Evolutionary conservation across 2,329 filamentous ascomycete genomes (phyloP).

Genomic region (Fusarium papillatum): DNA sequence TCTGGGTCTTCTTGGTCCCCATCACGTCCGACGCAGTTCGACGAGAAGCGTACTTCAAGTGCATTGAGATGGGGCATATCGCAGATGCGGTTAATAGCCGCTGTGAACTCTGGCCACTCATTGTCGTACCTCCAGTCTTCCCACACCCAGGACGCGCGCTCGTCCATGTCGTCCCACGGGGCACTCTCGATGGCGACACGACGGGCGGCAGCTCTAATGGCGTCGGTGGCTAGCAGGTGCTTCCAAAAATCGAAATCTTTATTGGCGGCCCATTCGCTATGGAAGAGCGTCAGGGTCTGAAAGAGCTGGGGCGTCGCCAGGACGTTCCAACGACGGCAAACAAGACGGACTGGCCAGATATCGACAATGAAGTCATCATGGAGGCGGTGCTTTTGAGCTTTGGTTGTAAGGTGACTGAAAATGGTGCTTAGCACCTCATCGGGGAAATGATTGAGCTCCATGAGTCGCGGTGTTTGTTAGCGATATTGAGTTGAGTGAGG

Average conservation of each 20-base stretch:
- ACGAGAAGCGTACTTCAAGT: background rate
- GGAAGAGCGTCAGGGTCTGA: background rate
- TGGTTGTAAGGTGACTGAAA: background rate
- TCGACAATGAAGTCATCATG: fast-evolving
- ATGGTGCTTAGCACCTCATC: slow-evolving; percentile 16
- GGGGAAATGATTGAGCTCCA: slow-evolving; percentile 4
- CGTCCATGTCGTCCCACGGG: background rate
- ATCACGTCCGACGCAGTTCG: background rate
- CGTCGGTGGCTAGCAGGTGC: background rate
- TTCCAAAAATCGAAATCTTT: background rate
- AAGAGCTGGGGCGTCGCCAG: slow-evolving; percentile 3
- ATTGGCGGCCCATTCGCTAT: background rate
- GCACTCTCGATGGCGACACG: slow-evolving; percentile 14
- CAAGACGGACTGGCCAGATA: slow-evolving; percentile 11
- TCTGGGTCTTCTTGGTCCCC: background rate
- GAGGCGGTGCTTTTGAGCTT: background rate
- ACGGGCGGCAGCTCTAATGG: background rate
- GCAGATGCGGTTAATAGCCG: background rate
- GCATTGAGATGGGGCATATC: slow-evolving; percentile 6
- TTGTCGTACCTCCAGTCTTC: background rate
- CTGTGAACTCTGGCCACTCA: background rate
- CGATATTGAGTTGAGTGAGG: no score
- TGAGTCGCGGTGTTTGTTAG: background rate
- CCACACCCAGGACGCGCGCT: background rate
- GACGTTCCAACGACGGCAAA: slow-evolving; percentile 23